phyloP scores from a whole-genome alignment of 1,284 basidiomycete genomes.

The Rhodotorula sp. region DNA sequence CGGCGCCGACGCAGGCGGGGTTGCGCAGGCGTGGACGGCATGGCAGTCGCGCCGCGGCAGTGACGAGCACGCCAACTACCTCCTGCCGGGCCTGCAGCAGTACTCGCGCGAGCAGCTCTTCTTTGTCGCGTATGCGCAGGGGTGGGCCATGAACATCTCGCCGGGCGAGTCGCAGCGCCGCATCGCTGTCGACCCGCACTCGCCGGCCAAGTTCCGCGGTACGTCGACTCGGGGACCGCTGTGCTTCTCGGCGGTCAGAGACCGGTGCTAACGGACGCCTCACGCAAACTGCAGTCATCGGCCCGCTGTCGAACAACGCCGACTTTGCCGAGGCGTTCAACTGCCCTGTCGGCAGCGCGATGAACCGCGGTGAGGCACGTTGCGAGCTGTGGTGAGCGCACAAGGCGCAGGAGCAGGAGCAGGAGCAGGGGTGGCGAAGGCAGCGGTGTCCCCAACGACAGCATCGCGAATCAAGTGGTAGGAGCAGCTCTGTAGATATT shows the following conservation, averaged over 20 bases:
- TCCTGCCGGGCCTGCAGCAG: conserved; percentile 48
- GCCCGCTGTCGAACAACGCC: conserved; percentile 44
- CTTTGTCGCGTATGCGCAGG: conserved; percentile 46
- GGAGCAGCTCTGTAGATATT: too few relatives aligned
- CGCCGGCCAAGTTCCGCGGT: conserved; percentile 46
- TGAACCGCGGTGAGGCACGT: conserved; percentile 41
- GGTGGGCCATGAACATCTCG: conserved; percentile 73
- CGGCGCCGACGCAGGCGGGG: conserved; percentile 61
- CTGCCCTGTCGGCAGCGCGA: conserved; percentile 38
- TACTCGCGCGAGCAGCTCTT: conserved; percentile 52
- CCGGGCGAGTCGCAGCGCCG: conserved; percentile 70
- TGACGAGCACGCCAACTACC: conserved; percentile 46
- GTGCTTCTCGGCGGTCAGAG: background rate
- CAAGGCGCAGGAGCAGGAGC: background rate
- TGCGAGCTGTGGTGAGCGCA: conserved; percentile 27
- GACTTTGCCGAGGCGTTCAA: conserved; percentile 45
- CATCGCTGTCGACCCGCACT: conserved; percentile 79
- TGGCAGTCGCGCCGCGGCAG: conserved; percentile 46
- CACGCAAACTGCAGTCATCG: conserved; percentile 31
- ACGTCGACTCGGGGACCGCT: background rate
- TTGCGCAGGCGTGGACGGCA: conserved; percentile 50
- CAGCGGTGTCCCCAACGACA: background rate
- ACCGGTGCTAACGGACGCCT: background rate
- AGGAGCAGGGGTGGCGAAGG: background rate
- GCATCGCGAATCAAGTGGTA: background rate